Conservation (phyloP, 2,329 filamentous ascomycete species). For the Diplodia sapinea region DNA sequence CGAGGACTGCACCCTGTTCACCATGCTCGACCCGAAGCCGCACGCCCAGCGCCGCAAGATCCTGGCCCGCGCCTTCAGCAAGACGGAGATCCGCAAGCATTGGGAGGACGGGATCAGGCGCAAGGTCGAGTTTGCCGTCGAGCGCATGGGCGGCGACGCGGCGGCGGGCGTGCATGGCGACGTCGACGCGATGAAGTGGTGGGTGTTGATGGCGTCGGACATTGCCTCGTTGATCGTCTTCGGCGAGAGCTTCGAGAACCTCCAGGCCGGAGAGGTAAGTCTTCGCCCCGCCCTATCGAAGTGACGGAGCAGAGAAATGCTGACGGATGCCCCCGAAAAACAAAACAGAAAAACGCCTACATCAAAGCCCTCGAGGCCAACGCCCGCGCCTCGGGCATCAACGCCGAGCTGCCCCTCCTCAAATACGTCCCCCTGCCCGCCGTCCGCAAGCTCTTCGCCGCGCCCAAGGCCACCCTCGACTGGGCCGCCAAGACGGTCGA, state of each 20-base stretch:
- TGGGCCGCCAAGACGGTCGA: conserved; percentile 42
- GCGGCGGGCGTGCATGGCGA: conserved; percentile 31
- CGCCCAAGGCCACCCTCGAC: conserved; percentile 41
- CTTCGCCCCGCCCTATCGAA: too few species aligned
- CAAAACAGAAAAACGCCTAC: conserved; percentile 42
- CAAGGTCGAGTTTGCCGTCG: conserved; percentile 43
- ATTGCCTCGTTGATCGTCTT: conserved; percentile 48
- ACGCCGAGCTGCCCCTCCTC: conserved; percentile 46
- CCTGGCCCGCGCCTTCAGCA: conserved; percentile 46
- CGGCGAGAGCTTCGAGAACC: conserved; percentile 49
- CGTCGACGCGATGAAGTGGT: conserved; percentile 49
- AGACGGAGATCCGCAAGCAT: conserved; percentile 43
- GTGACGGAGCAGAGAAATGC: too few species aligned
- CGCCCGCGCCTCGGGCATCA: conserved; percentile 44
- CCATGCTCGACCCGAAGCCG: conserved; percentile 44
- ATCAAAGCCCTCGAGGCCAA: conserved; percentile 45
- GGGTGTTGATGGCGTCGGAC: conserved; percentile 50
- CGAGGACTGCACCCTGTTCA: conserved; percentile 44
- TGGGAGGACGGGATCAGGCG: conserved; percentile 47
- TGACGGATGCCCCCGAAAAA: too few species aligned
- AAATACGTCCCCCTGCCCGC: conserved; percentile 41
- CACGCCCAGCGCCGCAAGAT: conserved; percentile 47
- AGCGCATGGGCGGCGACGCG: conserved; percentile 40
- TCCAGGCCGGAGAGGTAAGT: conserved; percentile 45
- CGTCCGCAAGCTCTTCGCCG: conserved; percentile 44